Evolutionary conservation across 2,329 filamentous ascomycete genomes (phyloP), one percentile per base, ranked within the genome.

Genomic region (Knufia fluminis): DNA sequence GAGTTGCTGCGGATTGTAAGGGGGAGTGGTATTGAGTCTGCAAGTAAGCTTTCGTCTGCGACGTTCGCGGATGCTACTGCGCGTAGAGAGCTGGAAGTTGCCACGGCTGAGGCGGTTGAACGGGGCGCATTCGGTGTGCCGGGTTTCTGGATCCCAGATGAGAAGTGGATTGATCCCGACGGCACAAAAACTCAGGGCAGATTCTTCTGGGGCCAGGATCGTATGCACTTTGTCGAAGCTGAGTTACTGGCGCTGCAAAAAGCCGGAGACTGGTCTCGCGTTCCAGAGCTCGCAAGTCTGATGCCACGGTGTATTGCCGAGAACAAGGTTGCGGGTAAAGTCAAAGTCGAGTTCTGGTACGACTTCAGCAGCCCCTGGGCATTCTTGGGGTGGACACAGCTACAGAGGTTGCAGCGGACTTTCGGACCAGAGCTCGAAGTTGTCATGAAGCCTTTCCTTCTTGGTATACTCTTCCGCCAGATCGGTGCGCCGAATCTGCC

Each of bases 361-460:
- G 52, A 54, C 40, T 54, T 54, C 26, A 52, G 50, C 46, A 54
- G 52, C 39, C 52, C 52, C 16, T 42, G 52, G 52, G 52, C 50
- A 23, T 54, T 52, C 26, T 23, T 54, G 4, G 52, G 52, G 6
- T 54, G 47, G 46, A 54, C 52, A 14, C 52, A 54, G 26, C 38
- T 54, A 3, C 35, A 42, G 19, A 19, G 52, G 14, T 23, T 54
- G 47, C 47, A 52, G 35, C 10, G 52, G 26, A 35, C 22, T 4
- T 54, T 52, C 32, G 52, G 52, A 2, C 23, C 40, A 23, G 24
- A 44, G n/a, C 39, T 54, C 20, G 32, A 52, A 32, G 52, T 54
- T 41, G 50, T 36, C 26, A 54, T 54, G 52, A 54, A 54, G 50
- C 52, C 52, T 14, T 50, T 54, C 24, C 33, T 54, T 47, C 24